phyloP scores from a whole-genome alignment of 2,329 filamentous ascomycete genomes.

The Pseudogymnoascus sp. region DNA sequence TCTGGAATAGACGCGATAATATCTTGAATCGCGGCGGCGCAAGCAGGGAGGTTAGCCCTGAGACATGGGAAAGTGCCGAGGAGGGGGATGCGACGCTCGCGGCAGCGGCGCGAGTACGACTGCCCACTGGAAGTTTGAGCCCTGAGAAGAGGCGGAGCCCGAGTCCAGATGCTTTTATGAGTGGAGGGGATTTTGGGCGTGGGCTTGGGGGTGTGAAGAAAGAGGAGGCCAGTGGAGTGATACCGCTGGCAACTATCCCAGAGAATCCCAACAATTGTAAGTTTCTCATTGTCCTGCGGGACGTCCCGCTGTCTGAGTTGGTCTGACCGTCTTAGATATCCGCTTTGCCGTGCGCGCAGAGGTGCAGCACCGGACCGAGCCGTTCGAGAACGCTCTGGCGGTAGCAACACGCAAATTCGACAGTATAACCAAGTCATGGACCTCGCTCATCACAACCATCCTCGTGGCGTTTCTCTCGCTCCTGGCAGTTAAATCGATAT shows the following conservation, averaged over 20 bases:
- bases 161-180: constrained; percentile 38
- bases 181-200: constrained; percentile 29
- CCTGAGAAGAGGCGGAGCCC: constrained; percentile 49
- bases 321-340: constrained; percentile 51
- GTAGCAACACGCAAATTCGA: constrained; percentile 53
- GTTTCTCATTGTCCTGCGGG: constrained; percentile 14
- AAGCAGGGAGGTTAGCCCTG: constrained; percentile 47
- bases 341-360: constrained; percentile 82
- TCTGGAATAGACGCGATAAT: constrained; percentile 38
- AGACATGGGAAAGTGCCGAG: constrained; percentile 46
- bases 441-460: constrained; percentile 55
- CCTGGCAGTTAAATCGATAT: constrained; percentile 55
- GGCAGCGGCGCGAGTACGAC: constrained; percentile 29
- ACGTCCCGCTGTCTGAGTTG: background rate
- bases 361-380: constrained; percentile 78
- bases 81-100: constrained; percentile 31
- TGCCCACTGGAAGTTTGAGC: constrained; percentile 42
- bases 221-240: constrained; percentile 16
- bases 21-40: constrained; percentile 44
- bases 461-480: constrained; percentile 57
- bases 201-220: constrained; percentile 29
- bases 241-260: constrained; percentile 11
- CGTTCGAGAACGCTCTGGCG: constrained; percentile 64
- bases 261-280: constrained; percentile 43
- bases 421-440: constrained; percentile 59